A percentile compares a stretch with the other conserved stretches of the same genome.
Conservation (phyloP, 441 rosid species). For the Pelargonium fulgidum region DNA sequence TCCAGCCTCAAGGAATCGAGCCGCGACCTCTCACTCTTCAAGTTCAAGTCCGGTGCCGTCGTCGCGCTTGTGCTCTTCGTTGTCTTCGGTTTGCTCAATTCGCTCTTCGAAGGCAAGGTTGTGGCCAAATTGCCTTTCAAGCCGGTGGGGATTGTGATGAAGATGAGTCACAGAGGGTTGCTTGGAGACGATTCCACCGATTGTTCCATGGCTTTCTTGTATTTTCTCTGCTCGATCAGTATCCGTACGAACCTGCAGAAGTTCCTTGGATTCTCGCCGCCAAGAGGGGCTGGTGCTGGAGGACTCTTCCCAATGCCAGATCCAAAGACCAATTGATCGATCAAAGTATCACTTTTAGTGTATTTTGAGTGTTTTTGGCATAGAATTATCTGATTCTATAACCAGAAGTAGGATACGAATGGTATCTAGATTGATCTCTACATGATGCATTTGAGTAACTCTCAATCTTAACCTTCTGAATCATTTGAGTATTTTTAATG, state of each 20-base stretch:
- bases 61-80: conserved; percentile 75
- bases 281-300: conserved; percentile 61
- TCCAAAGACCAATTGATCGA: conserved; percentile 61
- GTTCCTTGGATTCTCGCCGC: conserved; percentile 85
- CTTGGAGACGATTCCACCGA: conserved; percentile 76
- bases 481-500: not conserved
- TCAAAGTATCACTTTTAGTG: not conserved
- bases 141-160: conserved; percentile 63
- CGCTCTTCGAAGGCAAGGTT: conserved; percentile 77
- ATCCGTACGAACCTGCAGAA: conserved; percentile 86
- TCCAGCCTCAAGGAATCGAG: conserved; percentile 65
- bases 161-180: conserved; percentile 85
- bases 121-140: conserved; percentile 88
- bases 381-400: not conserved
- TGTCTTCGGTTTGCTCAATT: conserved; percentile 71
- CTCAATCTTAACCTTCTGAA: not conserved
- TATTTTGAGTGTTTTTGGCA: not conserved
- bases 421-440: conserved; percentile 6
- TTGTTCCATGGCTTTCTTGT: conserved; percentile 84
- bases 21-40: conserved; percentile 77
- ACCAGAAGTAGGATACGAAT: not conserved
- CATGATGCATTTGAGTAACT: not conserved
- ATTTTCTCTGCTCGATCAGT: conserved; percentile 77
- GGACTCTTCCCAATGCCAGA: conserved; percentile 76
- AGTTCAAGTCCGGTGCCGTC: conserved; percentile 90